Evolutionary conservation across 768 basidiomycete genomes (phyloP).

Genomic region (Lactarius pseudohatsudake): DNA sequence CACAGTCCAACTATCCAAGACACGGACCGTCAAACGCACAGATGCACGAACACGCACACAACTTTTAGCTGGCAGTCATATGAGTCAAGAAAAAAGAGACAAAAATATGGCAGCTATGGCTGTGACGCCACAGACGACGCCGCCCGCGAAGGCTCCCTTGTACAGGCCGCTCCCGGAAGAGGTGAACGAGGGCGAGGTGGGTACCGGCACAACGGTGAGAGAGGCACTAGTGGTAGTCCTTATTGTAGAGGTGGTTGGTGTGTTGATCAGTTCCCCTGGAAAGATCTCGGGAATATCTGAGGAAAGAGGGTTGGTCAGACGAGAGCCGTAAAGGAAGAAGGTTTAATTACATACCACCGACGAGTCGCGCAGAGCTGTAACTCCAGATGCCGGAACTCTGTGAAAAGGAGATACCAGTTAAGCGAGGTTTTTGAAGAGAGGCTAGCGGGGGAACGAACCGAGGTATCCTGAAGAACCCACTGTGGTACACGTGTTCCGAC

Average conservation of each 20-base stretch:
- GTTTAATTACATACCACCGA: constrained; percentile 8
- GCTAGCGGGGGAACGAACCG: neutral
- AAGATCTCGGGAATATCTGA: constrained; percentile 1
- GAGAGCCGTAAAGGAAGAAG: no score
- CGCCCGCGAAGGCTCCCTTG: no score
- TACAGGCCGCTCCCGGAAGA: no score
- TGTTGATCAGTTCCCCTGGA: neutral
- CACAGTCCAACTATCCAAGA: no score
- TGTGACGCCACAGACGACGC: no score
- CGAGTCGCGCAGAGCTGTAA: neutral
- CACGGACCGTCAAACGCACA: no score
- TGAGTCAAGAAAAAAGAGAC: no score
- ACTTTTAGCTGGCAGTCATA: no score
- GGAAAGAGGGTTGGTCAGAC: neutral
- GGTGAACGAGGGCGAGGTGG: neutral
- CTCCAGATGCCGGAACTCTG: constrained; percentile 5
- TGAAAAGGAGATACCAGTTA: neutral
- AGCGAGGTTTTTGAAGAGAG: neutral
- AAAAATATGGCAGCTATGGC: no score
- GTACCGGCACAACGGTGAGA: no score
- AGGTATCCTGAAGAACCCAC: constrained; percentile 13
- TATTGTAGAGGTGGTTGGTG: neutral
- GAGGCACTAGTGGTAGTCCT: no score
- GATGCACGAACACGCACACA: no score
- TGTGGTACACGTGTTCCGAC: constrained; percentile 13